Percentiles rank a stretch among this genome's conserved stretches.
Conservation (phyloP, 2,329 filamentous ascomycete species). For the Myriosclerotinia duriaeana region DNA sequence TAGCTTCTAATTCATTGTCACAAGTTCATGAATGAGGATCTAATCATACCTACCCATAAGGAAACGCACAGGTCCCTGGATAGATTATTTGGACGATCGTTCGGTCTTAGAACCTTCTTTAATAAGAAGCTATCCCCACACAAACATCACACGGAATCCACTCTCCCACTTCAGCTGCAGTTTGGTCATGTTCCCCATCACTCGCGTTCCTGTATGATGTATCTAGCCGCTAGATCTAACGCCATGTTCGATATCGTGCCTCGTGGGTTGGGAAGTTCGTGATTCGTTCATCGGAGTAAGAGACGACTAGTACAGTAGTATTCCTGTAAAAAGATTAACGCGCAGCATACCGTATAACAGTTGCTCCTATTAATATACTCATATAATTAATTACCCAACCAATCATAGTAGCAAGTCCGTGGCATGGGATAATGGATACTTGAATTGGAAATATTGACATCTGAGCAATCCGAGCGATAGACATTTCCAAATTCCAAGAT, state of each 20-base stretch:
- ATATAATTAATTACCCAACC: not conserved
- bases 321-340: not conserved
- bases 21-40: not conserved
- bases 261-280: not conserved
- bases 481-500: not conserved
- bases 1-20: not conserved
- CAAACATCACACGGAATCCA: slow-evolving; percentile 16
- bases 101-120: not conserved
- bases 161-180: not conserved
- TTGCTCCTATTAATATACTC: slow-evolving; percentile 2
- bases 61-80: slow-evolving; percentile 10
- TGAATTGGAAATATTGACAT: not conserved
- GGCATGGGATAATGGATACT: not conserved
- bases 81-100: slow-evolving; percentile 7
- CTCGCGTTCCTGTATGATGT: slow-evolving; percentile 9
- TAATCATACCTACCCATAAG: not conserved
- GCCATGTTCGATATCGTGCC: slow-evolving; percentile 6
- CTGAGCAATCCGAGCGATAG: slow-evolving; percentile 7
- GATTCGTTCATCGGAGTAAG: slow-evolving; percentile 3
- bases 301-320: slow-evolving; percentile 2
- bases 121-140: slow-evolving; percentile 16
- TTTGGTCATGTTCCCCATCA: slow-evolving; percentile 16
- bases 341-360: not conserved
- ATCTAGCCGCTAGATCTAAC: slow-evolving; percentile 18
- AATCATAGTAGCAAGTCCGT: not conserved